Evolutionary conservation across 2,329 filamentous ascomycete genomes (phyloP), one percentile per base, ranked within the genome.

Genomic region (Aspergillus ochraceoroseus): DNA sequence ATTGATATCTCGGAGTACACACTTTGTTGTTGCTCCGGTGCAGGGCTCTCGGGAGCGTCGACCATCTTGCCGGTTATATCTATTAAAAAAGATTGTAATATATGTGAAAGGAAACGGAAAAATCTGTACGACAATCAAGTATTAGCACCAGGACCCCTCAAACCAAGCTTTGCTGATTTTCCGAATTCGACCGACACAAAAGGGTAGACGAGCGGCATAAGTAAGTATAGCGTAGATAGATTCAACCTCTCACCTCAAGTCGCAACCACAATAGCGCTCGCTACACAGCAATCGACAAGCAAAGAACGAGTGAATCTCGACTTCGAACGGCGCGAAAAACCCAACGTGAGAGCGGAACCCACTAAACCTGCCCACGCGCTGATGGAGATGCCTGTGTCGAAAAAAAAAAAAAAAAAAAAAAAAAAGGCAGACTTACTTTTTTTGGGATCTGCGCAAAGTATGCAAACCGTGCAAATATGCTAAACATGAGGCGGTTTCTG

Each of bases 11-110:
- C n/a, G n/a, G n/a, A n/a, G n/a, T 55, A 59, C 58, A 47, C 51
- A 62, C 60, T 57, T 54, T 63, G 56, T 54, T 61, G 52, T 53
- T 61, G 55, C n/a, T n/a, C n/a, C 18, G 47, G 46, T 41, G 36
- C 46, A 12, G 53, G 49, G 41, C 50, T 58, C 37, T 61, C 59
- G 36, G 43, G 48, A 46, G 51, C 46, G 41, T 61, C 59, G 36
- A 51, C 55, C 61, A 63, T 63, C 37, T 26, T 56, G 51, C 26
- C 29, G 36, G 19, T 30, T 29, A 19, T 22, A 7, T 9, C 9
- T 22, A 11, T 29, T 12, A 14, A 28, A 18, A 22, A 14, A 7
- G 14, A 7, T 29, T 12, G 26, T 32, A n/a, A 14, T 8, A 19
- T 11, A 22, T 12, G 22, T 7, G 23, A 4, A 17, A 13, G 13